These are phyloP conservation scores for Fusarium euwallaceae DNA, from an alignment of 2,329 filamentous ascomycete species.

Conservation along the genomic window DNA sequence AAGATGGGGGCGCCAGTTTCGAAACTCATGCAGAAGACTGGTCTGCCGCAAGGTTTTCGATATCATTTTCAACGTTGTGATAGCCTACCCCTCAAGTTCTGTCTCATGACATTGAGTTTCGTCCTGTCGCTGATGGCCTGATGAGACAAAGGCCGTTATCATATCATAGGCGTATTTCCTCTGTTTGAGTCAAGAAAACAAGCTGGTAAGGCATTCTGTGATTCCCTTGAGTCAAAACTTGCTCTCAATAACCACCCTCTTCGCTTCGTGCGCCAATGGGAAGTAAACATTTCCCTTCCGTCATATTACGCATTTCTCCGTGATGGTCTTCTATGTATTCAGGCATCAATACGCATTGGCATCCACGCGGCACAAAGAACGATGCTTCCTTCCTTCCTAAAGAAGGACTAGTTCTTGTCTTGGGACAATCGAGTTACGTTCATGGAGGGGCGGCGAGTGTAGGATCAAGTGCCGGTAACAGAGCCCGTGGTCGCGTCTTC, in stretches of 20 bases:
- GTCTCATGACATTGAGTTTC: background rate
- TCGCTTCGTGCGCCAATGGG: background rate
- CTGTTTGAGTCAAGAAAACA: background rate
- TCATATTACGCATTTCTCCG: background rate
- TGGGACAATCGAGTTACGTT: background rate
- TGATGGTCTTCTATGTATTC: background rate
- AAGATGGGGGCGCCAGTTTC: background rate
- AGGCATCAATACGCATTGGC: slow-evolving; percentile 3
- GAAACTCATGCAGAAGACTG: background rate
- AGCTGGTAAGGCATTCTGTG: background rate
- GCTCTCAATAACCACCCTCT: background rate
- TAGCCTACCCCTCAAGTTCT: background rate
- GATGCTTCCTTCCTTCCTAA: background rate
- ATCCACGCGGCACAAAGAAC: background rate
- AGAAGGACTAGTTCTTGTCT: background rate
- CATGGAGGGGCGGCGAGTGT: background rate
- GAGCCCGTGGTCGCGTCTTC: background rate
- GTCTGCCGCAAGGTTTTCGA: background rate
- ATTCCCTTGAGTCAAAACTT: background rate
- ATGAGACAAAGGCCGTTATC: background rate
- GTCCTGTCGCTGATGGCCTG: background rate
- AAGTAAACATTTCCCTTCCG: background rate
- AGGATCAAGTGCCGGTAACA: background rate
- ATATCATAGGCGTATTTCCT: background rate
- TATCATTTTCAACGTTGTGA: background rate